Conservation (phyloP, 352 stramenopile genomes). For the Phytopythium ostracodes region DNA sequence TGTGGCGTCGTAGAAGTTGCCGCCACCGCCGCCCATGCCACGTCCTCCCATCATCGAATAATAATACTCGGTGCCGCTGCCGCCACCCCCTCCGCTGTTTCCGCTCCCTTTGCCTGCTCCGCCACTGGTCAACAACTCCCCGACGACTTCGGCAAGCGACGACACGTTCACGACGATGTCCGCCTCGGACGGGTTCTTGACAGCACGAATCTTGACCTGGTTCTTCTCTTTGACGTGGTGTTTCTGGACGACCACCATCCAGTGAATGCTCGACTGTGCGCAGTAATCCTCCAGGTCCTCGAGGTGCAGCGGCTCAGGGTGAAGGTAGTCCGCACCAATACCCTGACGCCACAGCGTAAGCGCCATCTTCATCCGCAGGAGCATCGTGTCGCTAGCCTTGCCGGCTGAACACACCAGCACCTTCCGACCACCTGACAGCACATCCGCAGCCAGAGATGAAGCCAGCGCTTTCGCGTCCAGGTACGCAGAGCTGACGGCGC, state of each 20-base stretch:
- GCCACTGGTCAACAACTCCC: slow-evolving; percentile 30
- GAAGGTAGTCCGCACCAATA: slow-evolving; percentile 77
- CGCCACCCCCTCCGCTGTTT: slow-evolving; percentile 10
- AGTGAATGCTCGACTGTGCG: slow-evolving; percentile 64
- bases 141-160: slow-evolving; percentile 63
- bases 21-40: slow-evolving; percentile 13
- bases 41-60: slow-evolving; percentile 10
- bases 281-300: slow-evolving; percentile 85
- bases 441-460: slow-evolving; percentile 14
- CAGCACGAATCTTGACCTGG: slow-evolving; percentile 73
- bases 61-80: slow-evolving; percentile 7
- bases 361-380: slow-evolving; percentile 78
- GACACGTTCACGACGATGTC: slow-evolving; percentile 65
- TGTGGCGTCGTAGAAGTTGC: slow-evolving; percentile 21
- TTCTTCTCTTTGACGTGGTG: slow-evolving; percentile 84
- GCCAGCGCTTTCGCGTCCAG: slow-evolving; percentile 32
- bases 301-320: slow-evolving; percentile 71
- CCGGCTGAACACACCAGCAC: slow-evolving; percentile 77
- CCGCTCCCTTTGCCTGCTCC: slow-evolving; percentile 12
- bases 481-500: slow-evolving; percentile 22
- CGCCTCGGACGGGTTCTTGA: slow-evolving; percentile 63
- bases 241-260: slow-evolving; percentile 86
- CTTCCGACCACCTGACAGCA: slow-evolving; percentile 39
- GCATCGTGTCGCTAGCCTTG: slow-evolving; percentile 64
- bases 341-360: slow-evolving; percentile 68